Evolutionary conservation across 768 basidiomycete species (phyloP).

Genomic region (Cantharellus anzutake): DNA sequence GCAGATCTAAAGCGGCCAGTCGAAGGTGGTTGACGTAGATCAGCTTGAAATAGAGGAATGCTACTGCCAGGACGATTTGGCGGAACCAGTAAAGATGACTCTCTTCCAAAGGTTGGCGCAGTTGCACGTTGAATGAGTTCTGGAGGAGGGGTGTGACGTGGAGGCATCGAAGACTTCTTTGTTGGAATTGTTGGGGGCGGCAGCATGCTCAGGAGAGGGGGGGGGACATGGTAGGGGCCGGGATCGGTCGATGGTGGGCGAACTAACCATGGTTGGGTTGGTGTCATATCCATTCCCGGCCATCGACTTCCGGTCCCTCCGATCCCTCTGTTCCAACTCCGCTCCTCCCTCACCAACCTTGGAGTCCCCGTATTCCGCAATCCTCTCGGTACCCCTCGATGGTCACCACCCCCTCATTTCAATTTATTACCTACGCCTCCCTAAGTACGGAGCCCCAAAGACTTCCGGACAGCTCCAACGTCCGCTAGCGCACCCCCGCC

Average conservation of each 20-base stretch:
- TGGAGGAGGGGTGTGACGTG: constrained; percentile 76
- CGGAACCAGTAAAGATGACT: background rate
- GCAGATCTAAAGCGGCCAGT: constrained; percentile 72
- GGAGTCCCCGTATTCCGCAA: too few relatives aligned
- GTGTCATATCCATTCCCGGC: too few relatives aligned
- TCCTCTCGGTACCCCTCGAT: too few relatives aligned
- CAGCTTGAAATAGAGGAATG: constrained; percentile 42
- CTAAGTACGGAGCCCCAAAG: too few relatives aligned
- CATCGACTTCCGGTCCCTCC: too few relatives aligned
- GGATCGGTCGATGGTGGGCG: constrained; percentile 64
- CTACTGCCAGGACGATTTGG: constrained; percentile 28
- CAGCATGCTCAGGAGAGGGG: constrained; percentile 62
- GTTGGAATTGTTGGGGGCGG: constrained; percentile 63
- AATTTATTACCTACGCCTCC: too few relatives aligned
- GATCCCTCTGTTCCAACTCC: too few relatives aligned
- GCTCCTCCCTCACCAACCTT: too few relatives aligned
- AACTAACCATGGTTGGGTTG: too few relatives aligned
- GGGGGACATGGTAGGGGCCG: constrained; percentile 65
- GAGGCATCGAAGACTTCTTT: constrained; percentile 34
- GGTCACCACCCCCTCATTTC: too few relatives aligned
- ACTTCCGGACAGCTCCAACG: too few relatives aligned
- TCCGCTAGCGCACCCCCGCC: too few relatives aligned
- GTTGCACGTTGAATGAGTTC: constrained; percentile 91
- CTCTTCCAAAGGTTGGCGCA: constrained; percentile 41
- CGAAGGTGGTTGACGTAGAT: constrained; percentile 46